Percentiles rank a stretch among this genome's conserved stretches.
Evolutionary conservation across 129 eudicot genomes (phyloP).

Genomic region (Flaveria ramosissima): DNA sequence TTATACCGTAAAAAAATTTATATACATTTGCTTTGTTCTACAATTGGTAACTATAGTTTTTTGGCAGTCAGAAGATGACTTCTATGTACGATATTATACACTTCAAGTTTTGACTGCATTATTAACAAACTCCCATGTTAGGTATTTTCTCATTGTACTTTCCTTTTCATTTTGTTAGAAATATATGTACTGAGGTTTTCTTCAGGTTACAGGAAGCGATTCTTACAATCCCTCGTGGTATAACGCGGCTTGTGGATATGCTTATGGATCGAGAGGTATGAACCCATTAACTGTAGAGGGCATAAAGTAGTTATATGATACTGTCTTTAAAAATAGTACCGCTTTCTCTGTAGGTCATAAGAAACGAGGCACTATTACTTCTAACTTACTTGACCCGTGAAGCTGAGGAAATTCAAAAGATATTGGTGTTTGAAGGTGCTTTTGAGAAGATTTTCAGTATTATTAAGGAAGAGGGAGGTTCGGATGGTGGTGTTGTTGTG

Average conservation of each 20-base stretch:
- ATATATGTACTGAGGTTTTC: constrained; percentile 7
- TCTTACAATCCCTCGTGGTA: constrained; percentile 77
- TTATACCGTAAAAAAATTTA: neutral
- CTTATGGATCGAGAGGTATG: constrained; percentile 97
- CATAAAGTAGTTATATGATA: neutral
- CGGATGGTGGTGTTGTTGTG: constrained; percentile 95
- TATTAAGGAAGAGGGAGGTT: constrained; percentile 90
- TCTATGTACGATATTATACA: constrained; percentile 87
- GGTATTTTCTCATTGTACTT: constrained; percentile 43
- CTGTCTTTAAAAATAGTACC: neutral
- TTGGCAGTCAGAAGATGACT: constrained; percentile 90
- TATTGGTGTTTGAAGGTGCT: constrained; percentile 93
- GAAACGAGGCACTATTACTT: constrained; percentile 92
- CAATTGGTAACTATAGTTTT: constrained; percentile 27
- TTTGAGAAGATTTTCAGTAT: constrained; percentile 92
- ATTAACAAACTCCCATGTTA: constrained; percentile 64
- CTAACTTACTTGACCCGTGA: constrained; percentile 89
- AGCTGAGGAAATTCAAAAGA: constrained; percentile 95
- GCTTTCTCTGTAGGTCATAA: constrained; percentile 58
- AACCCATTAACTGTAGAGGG: constrained; percentile 7
- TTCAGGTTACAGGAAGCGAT: constrained; percentile 94
- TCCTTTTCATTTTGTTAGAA: neutral
- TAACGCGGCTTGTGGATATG: constrained; percentile 93
- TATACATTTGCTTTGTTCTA: neutral
- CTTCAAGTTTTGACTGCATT: constrained; percentile 88